These are phyloP conservation scores for Puccinia horiana DNA, from an alignment of 1,284 basidiomycete genomes.

Conservation along the genomic window DNA sequence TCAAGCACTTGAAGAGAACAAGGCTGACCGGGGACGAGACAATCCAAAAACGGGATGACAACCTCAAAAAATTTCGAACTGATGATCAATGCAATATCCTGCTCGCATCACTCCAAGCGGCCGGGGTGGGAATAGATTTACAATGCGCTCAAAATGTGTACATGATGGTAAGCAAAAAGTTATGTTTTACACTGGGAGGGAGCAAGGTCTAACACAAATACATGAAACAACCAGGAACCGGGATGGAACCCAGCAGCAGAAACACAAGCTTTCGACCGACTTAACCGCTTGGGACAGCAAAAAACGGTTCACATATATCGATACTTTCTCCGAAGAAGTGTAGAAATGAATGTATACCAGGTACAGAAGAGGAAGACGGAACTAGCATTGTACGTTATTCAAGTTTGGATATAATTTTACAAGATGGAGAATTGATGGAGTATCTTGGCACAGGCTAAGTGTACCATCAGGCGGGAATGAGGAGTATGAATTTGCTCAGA, in stretches of 20 bases:
- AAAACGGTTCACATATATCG: background rate
- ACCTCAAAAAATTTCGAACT: background rate
- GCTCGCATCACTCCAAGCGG: background rate
- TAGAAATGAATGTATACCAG: slow-evolving; percentile 8
- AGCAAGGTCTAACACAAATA: background rate
- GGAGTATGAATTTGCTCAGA: slow-evolving; percentile 1
- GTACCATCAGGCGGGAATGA: slow-evolving; percentile 14
- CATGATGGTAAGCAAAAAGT: background rate
- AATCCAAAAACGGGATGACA: background rate
- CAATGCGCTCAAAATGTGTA: background rate
- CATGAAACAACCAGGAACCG: background rate
- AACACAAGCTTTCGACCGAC: background rate
- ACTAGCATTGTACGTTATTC: background rate
- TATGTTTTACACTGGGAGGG: background rate
- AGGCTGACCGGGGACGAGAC: background rate
- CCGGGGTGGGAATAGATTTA: slow-evolving; percentile 13
- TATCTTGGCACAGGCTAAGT: background rate
- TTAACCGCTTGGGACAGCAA: slow-evolving; percentile 4
- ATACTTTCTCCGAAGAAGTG: background rate
- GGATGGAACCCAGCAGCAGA: slow-evolving; percentile 19
- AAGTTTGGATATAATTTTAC: background rate
- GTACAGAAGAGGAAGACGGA: slow-evolving; percentile 16
- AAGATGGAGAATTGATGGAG: background rate
- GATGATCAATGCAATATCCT: background rate
- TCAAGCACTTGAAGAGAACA: background rate